A percentile compares a stretch with the other conserved stretches of the same genome.
Evolutionary conservation across 2,329 filamentous ascomycete species (phyloP).

Genomic region (Alternaria tenuissima): DNA sequence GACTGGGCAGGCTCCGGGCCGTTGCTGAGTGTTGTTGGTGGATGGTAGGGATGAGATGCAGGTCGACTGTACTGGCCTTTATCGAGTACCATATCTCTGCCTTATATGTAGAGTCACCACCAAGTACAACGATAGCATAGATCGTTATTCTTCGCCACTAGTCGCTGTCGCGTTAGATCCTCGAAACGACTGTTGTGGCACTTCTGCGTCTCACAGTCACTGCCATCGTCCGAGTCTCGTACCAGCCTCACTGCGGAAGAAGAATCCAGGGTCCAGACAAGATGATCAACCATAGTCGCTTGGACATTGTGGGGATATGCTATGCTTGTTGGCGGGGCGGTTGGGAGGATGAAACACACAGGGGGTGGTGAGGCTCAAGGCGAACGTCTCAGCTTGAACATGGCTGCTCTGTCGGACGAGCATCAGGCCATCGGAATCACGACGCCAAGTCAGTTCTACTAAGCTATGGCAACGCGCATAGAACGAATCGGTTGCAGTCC

Average conservation of each 20-base stretch:
- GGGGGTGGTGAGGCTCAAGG: slow-evolving; percentile 5
- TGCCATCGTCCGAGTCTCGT: slow-evolving; percentile 35
- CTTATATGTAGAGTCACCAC: slow-evolving; percentile 36
- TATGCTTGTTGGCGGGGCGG: slow-evolving; percentile 16
- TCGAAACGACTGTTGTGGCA: slow-evolving; percentile 38
- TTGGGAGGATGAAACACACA: slow-evolving; percentile 30
- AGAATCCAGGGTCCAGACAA: slow-evolving; percentile 3
- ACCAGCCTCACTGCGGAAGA: slow-evolving; percentile 13
- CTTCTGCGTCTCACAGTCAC: slow-evolving; percentile 23
- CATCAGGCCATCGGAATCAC: slow-evolving; percentile 18
- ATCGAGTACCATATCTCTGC: slow-evolving; percentile 19
- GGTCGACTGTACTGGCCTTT: slow-evolving; percentile 37
- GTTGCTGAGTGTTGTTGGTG: slow-evolving; percentile 16
- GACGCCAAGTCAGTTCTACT: slow-evolving; percentile 4
- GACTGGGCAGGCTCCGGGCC: slow-evolving; percentile 21
- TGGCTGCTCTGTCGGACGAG: slow-evolving; percentile 16
- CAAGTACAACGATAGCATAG: background rate
- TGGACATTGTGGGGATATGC: slow-evolving; percentile 10
- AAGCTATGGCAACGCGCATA: slow-evolving; percentile 1
- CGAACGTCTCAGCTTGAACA: slow-evolving; percentile 19
- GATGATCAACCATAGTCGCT: slow-evolving; percentile 10
- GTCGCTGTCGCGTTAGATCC: background rate
- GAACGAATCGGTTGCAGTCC: background rate
- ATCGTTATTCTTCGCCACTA: background rate
- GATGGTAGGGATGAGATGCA: slow-evolving; percentile 27